A percentile compares a stretch with the other conserved stretches of the same genome.
Evolutionary conservation across 495 filamentous ascomycete species (phyloP).

Genomic region (Darksidea phi): DNA sequence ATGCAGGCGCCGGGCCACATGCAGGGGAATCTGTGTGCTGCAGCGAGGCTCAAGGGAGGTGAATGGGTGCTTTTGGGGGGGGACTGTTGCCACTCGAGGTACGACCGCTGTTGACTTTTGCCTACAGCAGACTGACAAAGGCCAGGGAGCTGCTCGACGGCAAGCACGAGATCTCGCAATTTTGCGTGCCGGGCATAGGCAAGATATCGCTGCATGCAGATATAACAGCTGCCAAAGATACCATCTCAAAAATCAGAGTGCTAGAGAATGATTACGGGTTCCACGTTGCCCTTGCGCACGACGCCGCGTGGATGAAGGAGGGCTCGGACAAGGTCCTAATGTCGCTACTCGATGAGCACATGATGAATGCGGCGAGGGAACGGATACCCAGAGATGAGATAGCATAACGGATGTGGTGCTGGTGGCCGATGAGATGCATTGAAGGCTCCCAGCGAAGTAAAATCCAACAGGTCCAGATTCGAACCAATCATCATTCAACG

Average conservation of each 20-base stretch:
- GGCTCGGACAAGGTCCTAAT: constrained; percentile 21
- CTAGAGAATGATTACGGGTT: constrained; percentile 23
- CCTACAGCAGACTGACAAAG: not conserved
- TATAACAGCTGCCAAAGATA: constrained; percentile 20
- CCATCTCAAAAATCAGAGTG: constrained; percentile 16
- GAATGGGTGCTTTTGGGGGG: constrained; percentile 31
- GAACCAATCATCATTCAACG: too few relatives aligned
- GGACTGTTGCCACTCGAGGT: constrained; percentile 36
- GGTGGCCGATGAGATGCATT: not conserved
- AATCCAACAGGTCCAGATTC: too few relatives aligned
- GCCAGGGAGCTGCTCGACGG: constrained; percentile 31
- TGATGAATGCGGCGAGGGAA: constrained; percentile 22
- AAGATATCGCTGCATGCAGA: constrained; percentile 29
- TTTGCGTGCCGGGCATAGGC: constrained; percentile 24
- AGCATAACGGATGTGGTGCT: constrained; percentile 5
- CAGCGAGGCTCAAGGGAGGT: constrained; percentile 15
- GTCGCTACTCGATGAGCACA: constrained; percentile 30
- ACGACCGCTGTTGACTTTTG: not conserved
- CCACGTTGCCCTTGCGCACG: constrained; percentile 32
- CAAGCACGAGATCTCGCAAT: constrained; percentile 25
- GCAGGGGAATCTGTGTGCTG: constrained; percentile 38
- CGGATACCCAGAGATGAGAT: constrained; percentile 27
- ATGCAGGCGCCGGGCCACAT: constrained; percentile 42
- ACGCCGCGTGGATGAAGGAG: constrained; percentile 26
- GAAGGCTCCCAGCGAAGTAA: too few relatives aligned